Conservation (phyloP, 2,329 filamentous ascomycete genomes). For the Penicillium decumbens region DNA sequence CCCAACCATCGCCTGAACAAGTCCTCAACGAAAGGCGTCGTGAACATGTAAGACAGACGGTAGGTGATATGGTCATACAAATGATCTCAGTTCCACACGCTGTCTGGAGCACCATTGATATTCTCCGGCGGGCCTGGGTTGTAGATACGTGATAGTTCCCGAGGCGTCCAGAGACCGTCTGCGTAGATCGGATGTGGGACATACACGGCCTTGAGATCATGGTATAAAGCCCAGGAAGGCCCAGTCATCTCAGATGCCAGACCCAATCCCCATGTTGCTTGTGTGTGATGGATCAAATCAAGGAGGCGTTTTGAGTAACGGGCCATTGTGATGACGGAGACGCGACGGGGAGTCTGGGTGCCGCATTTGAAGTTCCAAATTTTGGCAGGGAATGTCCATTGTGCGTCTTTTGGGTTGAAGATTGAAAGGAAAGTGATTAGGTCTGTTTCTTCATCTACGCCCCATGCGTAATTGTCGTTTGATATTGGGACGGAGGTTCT, state of each 20-base stretch:
- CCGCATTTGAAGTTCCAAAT: conserved; percentile 22
- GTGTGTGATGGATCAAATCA: conserved; percentile 63
- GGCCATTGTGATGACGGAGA: conserved; percentile 22
- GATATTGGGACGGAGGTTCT: conserved; percentile 18
- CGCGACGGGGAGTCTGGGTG: conserved; percentile 16
- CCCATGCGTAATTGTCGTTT: conserved; percentile 22
- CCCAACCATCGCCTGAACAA: conserved; percentile 56
- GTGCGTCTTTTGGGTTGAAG: conserved; percentile 20
- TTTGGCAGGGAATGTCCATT: conserved; percentile 19
- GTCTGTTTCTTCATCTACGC: conserved; percentile 23
- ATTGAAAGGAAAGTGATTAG: conserved; percentile 21
- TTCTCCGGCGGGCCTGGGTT: conserved; percentile 52
- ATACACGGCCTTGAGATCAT: conserved; percentile 72
- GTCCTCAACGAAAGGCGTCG: conserved; percentile 42
- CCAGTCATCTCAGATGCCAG: conserved; percentile 75
- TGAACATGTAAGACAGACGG: conserved; percentile 28
- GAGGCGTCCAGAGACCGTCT: conserved; percentile 53
- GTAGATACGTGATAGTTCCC: conserved; percentile 53
- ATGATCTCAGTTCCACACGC: conserved; percentile 35
- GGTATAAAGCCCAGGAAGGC: conserved; percentile 64
- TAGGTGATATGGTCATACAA: conserved; percentile 29
- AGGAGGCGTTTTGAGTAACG: conserved; percentile 20
- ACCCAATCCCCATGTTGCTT: conserved; percentile 63
- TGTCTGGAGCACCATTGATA: conserved; percentile 43
- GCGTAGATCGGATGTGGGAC: conserved; percentile 55